A percentile compares a stretch with the other conserved stretches of the same genome.
These are phyloP conservation scores for Adansonia rubrostipa DNA, from an alignment of 441 rosid genomes.

Conservation along the genomic window DNA sequence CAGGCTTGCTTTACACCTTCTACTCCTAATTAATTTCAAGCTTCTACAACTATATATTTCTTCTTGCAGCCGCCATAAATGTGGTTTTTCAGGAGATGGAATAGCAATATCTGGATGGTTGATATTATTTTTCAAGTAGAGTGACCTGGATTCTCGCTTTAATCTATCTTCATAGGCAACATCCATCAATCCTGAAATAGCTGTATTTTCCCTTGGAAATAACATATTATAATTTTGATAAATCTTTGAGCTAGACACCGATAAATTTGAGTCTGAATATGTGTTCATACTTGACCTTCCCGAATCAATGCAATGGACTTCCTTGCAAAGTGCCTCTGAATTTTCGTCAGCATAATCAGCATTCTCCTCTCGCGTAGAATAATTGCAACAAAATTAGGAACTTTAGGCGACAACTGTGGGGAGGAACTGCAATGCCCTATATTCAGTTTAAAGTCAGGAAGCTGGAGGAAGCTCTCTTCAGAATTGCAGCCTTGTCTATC, in stretches of 20 bases:
- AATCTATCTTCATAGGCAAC: constrained; percentile 42
- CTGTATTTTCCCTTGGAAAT: constrained; percentile 39
- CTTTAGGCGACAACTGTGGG: constrained; percentile 38
- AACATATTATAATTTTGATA: constrained; percentile 36
- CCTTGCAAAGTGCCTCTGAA: constrained; percentile 59
- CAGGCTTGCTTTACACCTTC: constrained; percentile 65
- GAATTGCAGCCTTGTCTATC: constrained; percentile 58
- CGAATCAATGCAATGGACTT: constrained; percentile 58
- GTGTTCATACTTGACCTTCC: constrained; percentile 42
- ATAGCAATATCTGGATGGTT: constrained; percentile 36
- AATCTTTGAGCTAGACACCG: constrained; percentile 35
- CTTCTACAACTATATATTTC: constrained; percentile 40
- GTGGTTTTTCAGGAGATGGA: constrained; percentile 50
- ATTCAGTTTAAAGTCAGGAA: constrained; percentile 57
- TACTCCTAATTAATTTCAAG: constrained; percentile 61
- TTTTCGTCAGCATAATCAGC: constrained; percentile 50
- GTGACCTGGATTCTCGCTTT: constrained; percentile 41
- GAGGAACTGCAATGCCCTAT: constrained; percentile 45
- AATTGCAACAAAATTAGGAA: constrained; percentile 39
- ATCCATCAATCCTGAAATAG: constrained; percentile 38
- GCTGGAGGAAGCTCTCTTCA: constrained; percentile 59
- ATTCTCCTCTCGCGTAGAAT: constrained; percentile 38
- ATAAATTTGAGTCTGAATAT: constrained; percentile 35
- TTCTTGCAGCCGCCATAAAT: constrained; percentile 47
- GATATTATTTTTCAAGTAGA: constrained; percentile 31